Evolutionary conservation across 1,284 basidiomycete species (phyloP).

Genomic region (Inonotus hispidus): DNA sequence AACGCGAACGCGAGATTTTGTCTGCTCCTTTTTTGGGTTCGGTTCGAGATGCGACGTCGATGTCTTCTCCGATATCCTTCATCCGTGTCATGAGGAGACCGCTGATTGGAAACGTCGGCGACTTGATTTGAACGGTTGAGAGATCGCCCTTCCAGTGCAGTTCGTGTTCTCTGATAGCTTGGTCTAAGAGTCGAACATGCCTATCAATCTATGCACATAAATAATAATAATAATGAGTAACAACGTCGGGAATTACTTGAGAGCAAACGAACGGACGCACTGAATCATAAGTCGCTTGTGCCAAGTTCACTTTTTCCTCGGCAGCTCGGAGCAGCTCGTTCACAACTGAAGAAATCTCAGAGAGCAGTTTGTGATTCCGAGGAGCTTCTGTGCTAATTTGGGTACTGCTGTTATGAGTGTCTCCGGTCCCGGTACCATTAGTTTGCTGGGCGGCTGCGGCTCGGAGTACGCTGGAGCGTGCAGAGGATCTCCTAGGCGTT

Average conservation of each 20-base stretch:
- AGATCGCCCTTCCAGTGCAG: background rate
- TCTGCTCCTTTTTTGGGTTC: background rate
- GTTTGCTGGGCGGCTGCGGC: background rate
- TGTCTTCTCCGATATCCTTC: background rate
- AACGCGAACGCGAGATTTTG: background rate
- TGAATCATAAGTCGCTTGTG: constrained; percentile 60
- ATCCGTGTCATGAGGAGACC: background rate
- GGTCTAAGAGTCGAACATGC: constrained; percentile 67
- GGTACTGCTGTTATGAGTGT: background rate
- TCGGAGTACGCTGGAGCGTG: background rate
- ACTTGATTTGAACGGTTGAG: background rate
- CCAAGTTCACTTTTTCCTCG: constrained; percentile 70
- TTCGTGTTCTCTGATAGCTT: constrained; percentile 63
- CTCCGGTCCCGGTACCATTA: background rate
- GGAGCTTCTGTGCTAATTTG: background rate
- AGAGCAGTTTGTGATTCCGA: background rate
- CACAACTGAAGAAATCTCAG: constrained; percentile 29
- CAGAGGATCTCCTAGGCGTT: background rate
- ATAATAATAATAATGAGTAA: background rate
- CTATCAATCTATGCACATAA: constrained; percentile 50
- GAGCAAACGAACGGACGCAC: no score
- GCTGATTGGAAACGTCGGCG: background rate
- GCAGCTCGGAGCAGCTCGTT: constrained; percentile 58
- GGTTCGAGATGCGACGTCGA: background rate
- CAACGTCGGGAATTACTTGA: background rate